phyloP scores from a whole-genome alignment of 805 yeast species.

The Yarrowia alimentaria region DNA sequence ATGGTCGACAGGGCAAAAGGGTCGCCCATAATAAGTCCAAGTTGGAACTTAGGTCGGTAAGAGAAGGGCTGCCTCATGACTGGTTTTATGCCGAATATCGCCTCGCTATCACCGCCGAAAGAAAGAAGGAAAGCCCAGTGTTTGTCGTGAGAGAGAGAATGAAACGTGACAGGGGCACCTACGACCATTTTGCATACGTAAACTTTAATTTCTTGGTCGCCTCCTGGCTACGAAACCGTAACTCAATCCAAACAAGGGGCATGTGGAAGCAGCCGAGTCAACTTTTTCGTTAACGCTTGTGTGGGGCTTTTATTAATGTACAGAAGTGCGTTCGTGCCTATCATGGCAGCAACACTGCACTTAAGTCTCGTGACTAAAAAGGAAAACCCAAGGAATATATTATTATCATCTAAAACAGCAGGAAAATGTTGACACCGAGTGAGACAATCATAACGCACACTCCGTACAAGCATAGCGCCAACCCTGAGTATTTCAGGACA shows the following conservation, averaged over 20 bases:
- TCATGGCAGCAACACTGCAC: too few species aligned
- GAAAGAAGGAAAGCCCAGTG: too few species aligned
- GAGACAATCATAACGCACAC: constrained; percentile 68
- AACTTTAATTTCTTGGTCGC: too few species aligned
- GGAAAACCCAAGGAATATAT: too few species aligned
- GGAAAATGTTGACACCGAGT: constrained; percentile 41
- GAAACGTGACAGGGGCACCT: constrained; percentile 26
- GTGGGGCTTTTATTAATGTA: too few species aligned
- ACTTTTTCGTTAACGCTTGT: too few species aligned
- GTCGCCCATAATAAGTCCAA: constrained; percentile 60
- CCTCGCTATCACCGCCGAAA: too few species aligned
- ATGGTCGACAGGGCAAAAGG: constrained; percentile 86
- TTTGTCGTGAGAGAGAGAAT: not conserved
- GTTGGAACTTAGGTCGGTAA: constrained; percentile 26
- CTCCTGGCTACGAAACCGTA: not conserved
- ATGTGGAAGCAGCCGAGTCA: too few species aligned
- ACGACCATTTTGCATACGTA: too few species aligned
- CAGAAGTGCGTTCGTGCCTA: too few species aligned
- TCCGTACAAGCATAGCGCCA: constrained; percentile 67
- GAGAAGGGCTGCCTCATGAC: constrained; percentile 23
- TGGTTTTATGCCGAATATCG: too few species aligned
- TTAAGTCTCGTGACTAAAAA: too few species aligned
- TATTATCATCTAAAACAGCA: constrained; percentile 27
- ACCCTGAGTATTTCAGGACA: constrained; percentile 48
- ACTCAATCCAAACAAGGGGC: not conserved